A percentile compares a stretch with the other conserved stretches of the same genome.
These are phyloP conservation scores for Citrullus amarus DNA, from an alignment of 306 rosid genomes.

Conservation along the genomic window DNA sequence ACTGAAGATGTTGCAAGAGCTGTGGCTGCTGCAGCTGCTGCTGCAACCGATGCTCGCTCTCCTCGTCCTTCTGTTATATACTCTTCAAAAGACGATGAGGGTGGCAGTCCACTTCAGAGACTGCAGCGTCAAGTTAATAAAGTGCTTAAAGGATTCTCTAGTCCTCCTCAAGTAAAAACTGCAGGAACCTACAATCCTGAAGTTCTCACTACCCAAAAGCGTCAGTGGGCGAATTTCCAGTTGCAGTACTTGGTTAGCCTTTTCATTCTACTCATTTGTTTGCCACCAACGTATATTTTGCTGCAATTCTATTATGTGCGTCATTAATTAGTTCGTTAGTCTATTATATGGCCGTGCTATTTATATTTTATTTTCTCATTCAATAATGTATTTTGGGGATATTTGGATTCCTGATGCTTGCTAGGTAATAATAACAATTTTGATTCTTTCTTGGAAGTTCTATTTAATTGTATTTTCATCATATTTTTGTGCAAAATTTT, in stretches of 20 bases:
- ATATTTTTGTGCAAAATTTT: conserved; percentile 26
- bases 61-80: conserved; percentile 69
- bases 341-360: background rate
- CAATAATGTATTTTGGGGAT: conserved; percentile 1
- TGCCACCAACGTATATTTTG: background rate
- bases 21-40: conserved; percentile 46
- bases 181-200: conserved; percentile 67
- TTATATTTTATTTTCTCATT: background rate
- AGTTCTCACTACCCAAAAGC: conserved; percentile 75
- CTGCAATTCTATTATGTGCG: background rate
- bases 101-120: conserved; percentile 61
- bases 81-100: conserved; percentile 51
- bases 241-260: conserved; percentile 49
- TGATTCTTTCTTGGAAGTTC: background rate
- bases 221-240: conserved; percentile 89
- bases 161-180: conserved; percentile 44
- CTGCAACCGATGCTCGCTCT: conserved; percentile 51
- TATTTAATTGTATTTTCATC: conserved; percentile 12
- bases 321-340: background rate
- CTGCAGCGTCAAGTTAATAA: conserved; percentile 56
- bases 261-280: background rate
- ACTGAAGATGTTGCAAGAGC: conserved; percentile 80
- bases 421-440: background rate
- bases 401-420: background rate
- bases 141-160: conserved; percentile 67